Conservation (phyloP, 2,329 filamentous ascomycete genomes). For the Colletotrichum somersetense region DNA sequence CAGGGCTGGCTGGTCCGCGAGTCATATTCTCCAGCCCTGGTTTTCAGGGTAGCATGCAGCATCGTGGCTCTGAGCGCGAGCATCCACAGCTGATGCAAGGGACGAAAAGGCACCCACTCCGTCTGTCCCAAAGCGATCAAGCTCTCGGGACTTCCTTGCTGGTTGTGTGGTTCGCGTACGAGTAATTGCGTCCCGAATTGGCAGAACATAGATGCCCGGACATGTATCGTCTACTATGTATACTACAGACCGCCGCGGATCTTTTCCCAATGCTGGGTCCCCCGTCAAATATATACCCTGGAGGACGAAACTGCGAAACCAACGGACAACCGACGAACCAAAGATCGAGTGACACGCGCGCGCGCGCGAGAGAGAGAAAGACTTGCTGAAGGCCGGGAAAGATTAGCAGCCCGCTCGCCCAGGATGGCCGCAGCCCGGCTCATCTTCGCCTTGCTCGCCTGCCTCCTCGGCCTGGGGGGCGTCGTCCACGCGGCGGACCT, state of each 20-base stretch:
- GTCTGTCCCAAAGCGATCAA: not conserved
- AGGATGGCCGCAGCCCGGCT: constrained; percentile 23
- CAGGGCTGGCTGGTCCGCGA: not conserved
- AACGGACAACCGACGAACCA: not conserved
- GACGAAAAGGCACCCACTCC: too few relatives aligned
- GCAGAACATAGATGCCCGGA: not conserved
- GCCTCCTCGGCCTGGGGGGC: constrained; percentile 12
- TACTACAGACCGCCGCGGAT: not conserved
- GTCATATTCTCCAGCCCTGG: not conserved
- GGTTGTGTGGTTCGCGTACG: not conserved
- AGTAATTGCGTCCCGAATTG: not conserved
- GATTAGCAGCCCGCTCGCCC: not conserved
- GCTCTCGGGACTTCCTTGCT: not conserved
- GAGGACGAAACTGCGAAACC: not conserved
- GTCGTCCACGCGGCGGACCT: constrained; percentile 10
- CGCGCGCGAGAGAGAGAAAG: not conserved
- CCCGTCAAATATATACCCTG: not conserved
- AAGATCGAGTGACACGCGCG: not conserved
- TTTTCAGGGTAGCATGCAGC: not conserved
- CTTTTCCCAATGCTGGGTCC: not conserved
- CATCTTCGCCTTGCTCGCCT: constrained; percentile 25
- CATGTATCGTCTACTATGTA: not conserved
- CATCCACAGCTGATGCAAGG: not conserved
- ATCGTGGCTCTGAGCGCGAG: not conserved
- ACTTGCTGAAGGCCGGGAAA: not conserved